Conservation (phyloP, 108 stramenopile genomes). For the Cyclotella cryptica region DNA sequence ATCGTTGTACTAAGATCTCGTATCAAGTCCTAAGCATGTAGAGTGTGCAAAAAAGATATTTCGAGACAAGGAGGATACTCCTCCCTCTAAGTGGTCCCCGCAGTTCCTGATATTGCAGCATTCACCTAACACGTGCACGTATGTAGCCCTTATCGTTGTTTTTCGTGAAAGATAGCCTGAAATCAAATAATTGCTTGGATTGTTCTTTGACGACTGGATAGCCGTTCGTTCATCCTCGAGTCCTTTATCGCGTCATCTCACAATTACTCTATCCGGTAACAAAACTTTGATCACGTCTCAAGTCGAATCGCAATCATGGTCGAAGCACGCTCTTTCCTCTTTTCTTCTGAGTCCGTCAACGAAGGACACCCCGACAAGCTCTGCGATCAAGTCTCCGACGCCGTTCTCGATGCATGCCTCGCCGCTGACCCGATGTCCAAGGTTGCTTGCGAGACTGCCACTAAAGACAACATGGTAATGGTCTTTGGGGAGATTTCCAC, state of each 20-base stretch:
- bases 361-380: conserved; percentile 98
- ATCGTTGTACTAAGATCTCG: neutral
- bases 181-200: too few species aligned
- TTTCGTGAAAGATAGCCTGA: too few species aligned
- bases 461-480: conserved; percentile 99
- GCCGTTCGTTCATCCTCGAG: too few species aligned
- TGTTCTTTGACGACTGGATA: too few species aligned
- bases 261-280: too few species aligned
- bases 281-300: neutral
- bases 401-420: conserved; percentile 96
- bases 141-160: too few species aligned
- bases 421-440: conserved; percentile 94
- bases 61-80: neutral
- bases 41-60: neutral
- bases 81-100: neutral
- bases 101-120: neutral
- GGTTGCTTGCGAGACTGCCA: conserved; percentile 98
- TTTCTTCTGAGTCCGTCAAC: conserved; percentile 95
- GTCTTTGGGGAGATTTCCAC: conserved; percentile 99
- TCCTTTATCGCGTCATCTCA: too few species aligned
- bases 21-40: neutral
- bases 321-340: conserved; percentile 87
- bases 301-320: conserved; percentile 40
- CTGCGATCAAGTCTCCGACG: conserved; percentile 96
- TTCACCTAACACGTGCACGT: neutral